phyloP scores from a whole-genome alignment of 345 rosid genomes.

The Corymbia maculata region DNA sequence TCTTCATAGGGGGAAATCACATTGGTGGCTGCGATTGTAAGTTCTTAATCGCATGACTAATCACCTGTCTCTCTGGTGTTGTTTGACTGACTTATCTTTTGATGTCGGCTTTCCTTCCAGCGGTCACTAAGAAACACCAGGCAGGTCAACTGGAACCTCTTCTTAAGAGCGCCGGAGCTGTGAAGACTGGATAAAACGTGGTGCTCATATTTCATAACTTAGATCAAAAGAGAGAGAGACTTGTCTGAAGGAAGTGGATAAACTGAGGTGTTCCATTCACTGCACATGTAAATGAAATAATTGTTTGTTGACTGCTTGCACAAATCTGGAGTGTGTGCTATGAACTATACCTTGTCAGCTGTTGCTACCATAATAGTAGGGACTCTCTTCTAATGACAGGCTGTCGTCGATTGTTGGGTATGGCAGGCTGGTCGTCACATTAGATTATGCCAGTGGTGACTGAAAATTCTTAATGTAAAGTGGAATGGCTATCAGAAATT shows the following conservation, averaged over 20 bases:
- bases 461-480: not conserved
- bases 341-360: not conserved
- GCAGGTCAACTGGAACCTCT: not conserved
- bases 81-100: not conserved
- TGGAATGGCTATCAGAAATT: not conserved
- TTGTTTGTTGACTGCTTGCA: not conserved
- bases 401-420: not conserved
- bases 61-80: not conserved
- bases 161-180: not conserved
- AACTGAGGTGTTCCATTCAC: not conserved
- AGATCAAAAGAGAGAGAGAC: not conserved
- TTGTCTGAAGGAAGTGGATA: not conserved
- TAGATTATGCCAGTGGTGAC: not conserved
- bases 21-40: conserved; percentile 74
- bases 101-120: not conserved
- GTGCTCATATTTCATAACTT: not conserved
- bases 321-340: not conserved
- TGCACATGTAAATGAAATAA: not conserved
- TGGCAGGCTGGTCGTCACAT: not conserved
- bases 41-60: not conserved
- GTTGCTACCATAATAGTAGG: not conserved
- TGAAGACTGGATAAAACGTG: not conserved
- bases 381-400: not conserved
- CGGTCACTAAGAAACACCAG: not conserved
- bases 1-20: conserved; percentile 62